These are phyloP conservation scores for Clavispora asparagi DNA, from an alignment of 805 yeast species.

Conservation along the genomic window DNA sequence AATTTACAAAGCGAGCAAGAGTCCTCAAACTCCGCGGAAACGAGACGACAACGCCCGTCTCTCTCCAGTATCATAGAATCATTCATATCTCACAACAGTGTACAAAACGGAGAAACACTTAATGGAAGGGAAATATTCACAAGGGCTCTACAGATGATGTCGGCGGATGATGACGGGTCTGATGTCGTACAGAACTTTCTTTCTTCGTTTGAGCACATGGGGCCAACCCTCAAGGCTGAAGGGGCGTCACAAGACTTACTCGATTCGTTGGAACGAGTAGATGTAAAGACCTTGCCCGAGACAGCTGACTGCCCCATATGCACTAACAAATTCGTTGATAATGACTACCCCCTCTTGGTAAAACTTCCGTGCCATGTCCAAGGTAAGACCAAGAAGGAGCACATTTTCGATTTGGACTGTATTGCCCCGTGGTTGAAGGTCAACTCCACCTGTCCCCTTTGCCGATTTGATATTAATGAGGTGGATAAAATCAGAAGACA, in stretches of 20 bases:
- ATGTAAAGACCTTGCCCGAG: slow-evolving; percentile 26
- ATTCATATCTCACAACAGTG: slow-evolving; percentile 20
- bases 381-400: slow-evolving; percentile 35
- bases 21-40: slow-evolving; percentile 5
- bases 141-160: slow-evolving; percentile 26
- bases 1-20: slow-evolving; percentile 18
- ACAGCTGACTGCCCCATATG: slow-evolving; percentile 82
- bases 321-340: slow-evolving; percentile 64
- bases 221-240: slow-evolving; percentile 3
- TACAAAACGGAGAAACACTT: slow-evolving; percentile 5
- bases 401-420: slow-evolving; percentile 84
- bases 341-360: slow-evolving; percentile 75
- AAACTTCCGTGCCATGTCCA: slow-evolving; percentile 58
- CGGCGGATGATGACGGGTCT: slow-evolving; percentile 26
- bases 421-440: slow-evolving; percentile 82
- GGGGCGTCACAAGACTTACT: slow-evolving; percentile 69
- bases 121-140: slow-evolving; percentile 21
- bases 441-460: slow-evolving; percentile 78
- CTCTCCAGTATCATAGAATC: slow-evolving; percentile 30
- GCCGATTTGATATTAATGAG: slow-evolving; percentile 65
- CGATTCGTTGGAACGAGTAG: slow-evolving; percentile 72
- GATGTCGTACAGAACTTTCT: slow-evolving; percentile 24
- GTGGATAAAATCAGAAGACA: slow-evolving; percentile 23
- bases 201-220: slow-evolving; percentile 15
- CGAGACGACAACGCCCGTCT: slow-evolving; percentile 26